Base-by-base conservation (phyloP, 306 rosid genomes). In the Cucurbita moschata region DNA sequence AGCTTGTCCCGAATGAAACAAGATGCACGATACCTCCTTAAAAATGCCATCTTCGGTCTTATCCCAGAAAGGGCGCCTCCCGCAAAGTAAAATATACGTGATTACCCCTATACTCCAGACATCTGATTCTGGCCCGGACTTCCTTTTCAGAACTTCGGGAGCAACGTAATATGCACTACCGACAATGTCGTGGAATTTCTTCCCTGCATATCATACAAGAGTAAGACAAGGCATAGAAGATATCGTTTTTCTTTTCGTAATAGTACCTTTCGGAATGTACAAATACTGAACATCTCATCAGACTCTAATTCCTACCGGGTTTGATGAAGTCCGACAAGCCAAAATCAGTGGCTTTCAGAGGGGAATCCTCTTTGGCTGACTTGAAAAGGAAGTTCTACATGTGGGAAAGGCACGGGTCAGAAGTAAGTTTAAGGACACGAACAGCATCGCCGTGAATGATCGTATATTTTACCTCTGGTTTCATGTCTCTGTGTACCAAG, bases 51-150 rank as follows among this genome's bases (percentile, higher is more conserved):
- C 99, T 84, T 95, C 99, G 0, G 99, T 95, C 86, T 88, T 95
- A 84, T 95, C 97, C 99, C 99, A 95, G 77, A 95, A 95, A n/a
- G 99, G 99, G 4, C 99, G 99, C 81, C 92, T 88, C 72, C 99
- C 99, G 61, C 96, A 89, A 70, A 95, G 99, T 83, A 95, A 85
- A 82, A 95, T 95, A 81, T 95, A 95, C 65, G 99, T 91, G 81
- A 95, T 95, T 55, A 95, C 97, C 61, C 99, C 99, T 79, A 95
- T 95, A 79, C 99, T 95, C 99, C 99, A 95, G 49, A 88, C 99
- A 85, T 95, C 99, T 12, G 99, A 95, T 84, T 91, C 99, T 23
- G 99, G 99, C 72, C 99, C 99, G 23, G 99, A 95, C 86, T 87
- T 89, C 42, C 99, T 89, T 85, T 81, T 95, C 78, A 95, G 85